Percentiles rank a stretch among this genome's conserved stretches.
These are phyloP conservation scores for Apophysomyces sp. DNA, from an alignment of 371 early-diverging fungal genomes.

Conservation along the genomic window DNA sequence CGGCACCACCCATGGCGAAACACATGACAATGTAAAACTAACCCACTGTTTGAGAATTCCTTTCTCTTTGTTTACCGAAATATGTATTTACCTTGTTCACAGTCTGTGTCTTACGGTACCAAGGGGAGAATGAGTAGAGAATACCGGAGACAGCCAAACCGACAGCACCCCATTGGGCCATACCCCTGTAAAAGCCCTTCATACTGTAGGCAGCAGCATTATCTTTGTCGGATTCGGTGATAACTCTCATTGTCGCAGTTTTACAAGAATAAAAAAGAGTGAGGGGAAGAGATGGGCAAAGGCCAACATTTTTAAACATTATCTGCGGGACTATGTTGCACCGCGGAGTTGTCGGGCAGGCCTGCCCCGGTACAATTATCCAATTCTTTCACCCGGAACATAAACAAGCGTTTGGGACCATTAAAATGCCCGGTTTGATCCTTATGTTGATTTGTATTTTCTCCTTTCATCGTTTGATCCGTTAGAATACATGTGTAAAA, in stretches of 20 bases:
- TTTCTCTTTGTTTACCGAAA: no score
- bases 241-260: slow-evolving; percentile 42
- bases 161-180: slow-evolving; percentile 50
- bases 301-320: background rate
- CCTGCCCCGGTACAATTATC: background rate
- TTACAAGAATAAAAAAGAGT: background rate
- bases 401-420: background rate
- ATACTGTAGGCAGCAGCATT: slow-evolving; percentile 46
- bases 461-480: background rate
- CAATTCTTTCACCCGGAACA: slow-evolving; percentile 1
- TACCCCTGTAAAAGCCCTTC: slow-evolving; percentile 52
- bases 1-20: slow-evolving; percentile 50
- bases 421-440: no score
- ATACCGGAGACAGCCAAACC: slow-evolving; percentile 46
- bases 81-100: slow-evolving; percentile 47
- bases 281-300: background rate
- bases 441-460: no score
- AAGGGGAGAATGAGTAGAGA: slow-evolving; percentile 43
- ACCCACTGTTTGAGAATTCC: no score
- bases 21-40: slow-evolving; percentile 58
- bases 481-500: background rate
- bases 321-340: background rate
- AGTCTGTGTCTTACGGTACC: slow-evolving; percentile 47
- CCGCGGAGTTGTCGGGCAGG: background rate
- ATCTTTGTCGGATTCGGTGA: slow-evolving; percentile 42